Evolutionary conservation across 148 eudicot species (phyloP), one percentile per base, ranked within the genome.

Genomic region (Chenopodium formosanum): DNA sequence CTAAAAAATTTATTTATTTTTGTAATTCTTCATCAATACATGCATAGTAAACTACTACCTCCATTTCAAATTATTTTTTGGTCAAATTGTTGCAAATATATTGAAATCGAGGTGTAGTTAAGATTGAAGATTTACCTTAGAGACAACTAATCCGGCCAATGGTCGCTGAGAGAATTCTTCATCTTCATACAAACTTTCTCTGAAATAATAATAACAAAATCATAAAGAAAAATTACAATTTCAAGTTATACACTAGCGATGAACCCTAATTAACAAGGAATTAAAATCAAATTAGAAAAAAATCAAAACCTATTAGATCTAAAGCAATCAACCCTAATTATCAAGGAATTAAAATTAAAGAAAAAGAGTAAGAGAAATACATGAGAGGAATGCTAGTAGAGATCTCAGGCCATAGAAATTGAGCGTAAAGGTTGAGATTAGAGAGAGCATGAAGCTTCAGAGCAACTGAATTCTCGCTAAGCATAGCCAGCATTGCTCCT

Each of bases 131-230:
- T 40, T 68, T 82, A 94, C 99, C 99, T 94, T 96, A 62, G 99
- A 96, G 76, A 84, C 99, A 85, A 96, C 88, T 81, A 96, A 83
- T 4, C 95, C 98, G 64, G 98, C 98, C 48, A 95, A 92, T 56
- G 85, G 91, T 79, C 97, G 88, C 82, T 95, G 92, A 58, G 85
- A 88, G 64, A 90, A 94, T 72, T 91, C 95, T 83, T 91, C 99
- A 83, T 96, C 99, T 88, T 96, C 99, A 82, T 96, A 96, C 83
- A 96, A 85, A 83, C 98, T 96, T 82, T 96, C 99, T 65, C 99
- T 96, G 99, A 48, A 65, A 74, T 73, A 9, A 11, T 16, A 53
- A 53, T 40, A 40, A 40, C 0, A 40, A 40, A 65, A 75, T 73
- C 12, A 1, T 1, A 47, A 40, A 9, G 1, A 52, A 37, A 2